Percentiles rank a stretch among this genome's conserved stretches.
Conservation (phyloP, 768 basidiomycete genomes). For the Crucibulum laeve region DNA sequence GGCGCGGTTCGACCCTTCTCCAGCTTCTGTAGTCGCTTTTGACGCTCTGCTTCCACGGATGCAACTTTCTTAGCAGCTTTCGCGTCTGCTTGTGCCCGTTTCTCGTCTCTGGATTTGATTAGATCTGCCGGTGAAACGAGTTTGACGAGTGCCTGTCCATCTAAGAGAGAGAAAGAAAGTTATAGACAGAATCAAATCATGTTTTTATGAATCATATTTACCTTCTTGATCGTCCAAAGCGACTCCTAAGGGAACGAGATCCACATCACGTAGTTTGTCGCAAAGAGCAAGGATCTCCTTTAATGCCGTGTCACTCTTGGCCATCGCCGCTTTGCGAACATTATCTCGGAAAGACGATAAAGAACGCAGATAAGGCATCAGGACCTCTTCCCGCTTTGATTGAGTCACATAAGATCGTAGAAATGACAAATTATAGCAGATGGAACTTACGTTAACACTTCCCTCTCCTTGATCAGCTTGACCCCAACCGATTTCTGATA, state of each 20-base stretch:
- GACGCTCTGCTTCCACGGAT: constrained; percentile 55
- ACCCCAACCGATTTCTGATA: constrained; percentile 81
- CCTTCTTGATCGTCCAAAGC: constrained; percentile 97
- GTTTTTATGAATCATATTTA: constrained; percentile 17
- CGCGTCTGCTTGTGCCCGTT: constrained; percentile 66
- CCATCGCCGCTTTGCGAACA: constrained; percentile 78
- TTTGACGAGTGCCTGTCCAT: constrained; percentile 94
- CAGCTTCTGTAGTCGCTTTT: constrained; percentile 71
- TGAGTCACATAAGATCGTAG: constrained; percentile 8
- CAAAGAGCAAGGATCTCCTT: constrained; percentile 83
- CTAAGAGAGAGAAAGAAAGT: constrained; percentile 33
- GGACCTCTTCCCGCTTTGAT: constrained; percentile 69
- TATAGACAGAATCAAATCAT: too few relatives aligned
- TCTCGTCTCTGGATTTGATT: constrained; percentile 84
- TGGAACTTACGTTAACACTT: constrained; percentile 46
- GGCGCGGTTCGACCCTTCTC: constrained; percentile 80
- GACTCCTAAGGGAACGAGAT: constrained; percentile 90
- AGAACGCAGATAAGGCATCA: constrained; percentile 85
- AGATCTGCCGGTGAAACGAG: constrained; percentile 80
- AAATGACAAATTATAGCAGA: constrained; percentile 2
- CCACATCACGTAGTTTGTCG: constrained; percentile 86
- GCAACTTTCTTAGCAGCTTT: constrained; percentile 81
- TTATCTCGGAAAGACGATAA: constrained; percentile 91
- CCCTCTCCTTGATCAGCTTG: constrained; percentile 44
- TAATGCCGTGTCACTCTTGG: constrained; percentile 56